A percentile compares a stretch with the other conserved stretches of the same genome.
phyloP scores from a whole-genome alignment of 257 asterid genomes.

The Hygrophila difformis region DNA sequence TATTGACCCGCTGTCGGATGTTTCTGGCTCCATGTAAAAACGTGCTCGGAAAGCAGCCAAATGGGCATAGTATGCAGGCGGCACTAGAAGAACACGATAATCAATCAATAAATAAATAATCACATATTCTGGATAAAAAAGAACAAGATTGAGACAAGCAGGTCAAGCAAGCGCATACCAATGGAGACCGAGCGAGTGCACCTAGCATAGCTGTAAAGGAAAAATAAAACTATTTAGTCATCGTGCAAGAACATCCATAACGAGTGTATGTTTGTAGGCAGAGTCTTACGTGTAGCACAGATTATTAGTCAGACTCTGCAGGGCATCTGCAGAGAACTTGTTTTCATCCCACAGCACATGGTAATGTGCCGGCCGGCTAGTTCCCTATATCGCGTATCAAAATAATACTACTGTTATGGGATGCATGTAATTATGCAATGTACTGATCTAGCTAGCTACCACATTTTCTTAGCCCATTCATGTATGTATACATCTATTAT shows the following conservation, averaged over 20 bases:
- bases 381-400: constrained; percentile 31
- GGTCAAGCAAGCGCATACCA: constrained; percentile 35
- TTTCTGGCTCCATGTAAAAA: constrained; percentile 87
- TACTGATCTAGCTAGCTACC: no score
- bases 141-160: not conserved
- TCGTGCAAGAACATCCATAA: not conserved
- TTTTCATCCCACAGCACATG: constrained; percentile 96
- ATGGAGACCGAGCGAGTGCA: constrained; percentile 94
- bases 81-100: constrained; percentile 37
- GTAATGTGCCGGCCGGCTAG: constrained; percentile 92
- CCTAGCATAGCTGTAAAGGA: constrained; percentile 61
- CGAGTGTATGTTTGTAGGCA: not conserved
- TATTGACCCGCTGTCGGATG: constrained; percentile 78
- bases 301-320: constrained; percentile 77
- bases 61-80: constrained; percentile 95
- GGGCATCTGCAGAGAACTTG: constrained; percentile 75
- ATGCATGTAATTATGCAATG: no score
- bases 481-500: no score
- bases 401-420: no score
- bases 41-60: constrained; percentile 96
- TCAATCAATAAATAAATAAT: no score
- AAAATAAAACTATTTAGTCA: constrained; percentile 6
- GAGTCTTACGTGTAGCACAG: constrained; percentile 83
- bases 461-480: no score
- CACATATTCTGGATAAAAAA: not conserved